Evolutionary conservation across 2,329 filamentous ascomycete genomes (phyloP).

Genomic region (Hypomyces perniciosus): DNA sequence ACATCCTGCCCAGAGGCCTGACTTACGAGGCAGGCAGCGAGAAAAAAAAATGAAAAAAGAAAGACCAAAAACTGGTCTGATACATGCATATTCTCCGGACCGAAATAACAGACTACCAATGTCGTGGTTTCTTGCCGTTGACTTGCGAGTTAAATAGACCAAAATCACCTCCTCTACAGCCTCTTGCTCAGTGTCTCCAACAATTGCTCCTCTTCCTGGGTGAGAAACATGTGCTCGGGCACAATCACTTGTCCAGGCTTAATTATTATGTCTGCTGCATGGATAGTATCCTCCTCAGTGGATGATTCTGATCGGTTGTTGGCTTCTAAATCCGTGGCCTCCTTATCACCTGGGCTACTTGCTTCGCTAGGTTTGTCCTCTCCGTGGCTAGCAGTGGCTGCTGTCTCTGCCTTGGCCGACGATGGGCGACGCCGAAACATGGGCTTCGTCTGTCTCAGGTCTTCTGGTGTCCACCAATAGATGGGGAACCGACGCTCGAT

Average conservation of each 20-base stretch:
- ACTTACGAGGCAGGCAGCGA: too few species aligned
- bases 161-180: conserved; percentile 19
- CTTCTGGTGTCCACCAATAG: conserved; percentile 61
- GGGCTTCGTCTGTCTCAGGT: conserved; percentile 17
- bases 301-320: conserved; percentile 12
- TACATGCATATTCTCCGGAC: too few species aligned
- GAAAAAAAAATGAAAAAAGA: too few species aligned
- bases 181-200: conserved; percentile 31
- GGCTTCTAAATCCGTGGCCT: conserved; percentile 11
- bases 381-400: background rate
- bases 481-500: conserved; percentile 59
- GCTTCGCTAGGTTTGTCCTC: conserved; percentile 7
- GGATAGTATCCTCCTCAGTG: conserved; percentile 14
- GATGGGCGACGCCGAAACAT: conserved; percentile 10
- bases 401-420: conserved; percentile 1
- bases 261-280: conserved; percentile 28
- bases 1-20: too few species aligned
- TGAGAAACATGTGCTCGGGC: conserved; percentile 30
- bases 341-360: conserved; percentile 10
- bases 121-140: background rate
- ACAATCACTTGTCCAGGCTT: conserved; percentile 28
- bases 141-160: background rate
- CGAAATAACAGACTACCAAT: too few species aligned
- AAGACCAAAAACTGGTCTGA: too few species aligned
- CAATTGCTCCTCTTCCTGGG: conserved; percentile 31